A percentile compares a stretch with the other conserved stretches of the same genome.
These are phyloP conservation scores for Leccinum rimulosum DNA, from an alignment of 768 basidiomycete species.

Conservation along the genomic window DNA sequence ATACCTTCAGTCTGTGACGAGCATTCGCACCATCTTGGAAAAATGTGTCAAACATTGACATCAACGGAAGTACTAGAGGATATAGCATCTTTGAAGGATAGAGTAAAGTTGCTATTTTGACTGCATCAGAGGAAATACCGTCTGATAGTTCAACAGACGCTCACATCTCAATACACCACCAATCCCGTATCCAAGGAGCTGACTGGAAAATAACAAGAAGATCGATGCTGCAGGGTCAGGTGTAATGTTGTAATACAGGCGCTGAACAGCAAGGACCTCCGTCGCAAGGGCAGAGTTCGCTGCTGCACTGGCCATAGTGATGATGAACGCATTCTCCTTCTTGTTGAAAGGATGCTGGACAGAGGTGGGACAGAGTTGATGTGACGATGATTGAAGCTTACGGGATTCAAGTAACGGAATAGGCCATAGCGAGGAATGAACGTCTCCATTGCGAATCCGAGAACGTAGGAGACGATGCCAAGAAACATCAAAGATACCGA, in stretches of 20 bases:
- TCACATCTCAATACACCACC: slow-evolving; percentile 50
- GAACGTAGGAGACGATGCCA: slow-evolving; percentile 47
- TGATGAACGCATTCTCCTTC: slow-evolving; percentile 57
- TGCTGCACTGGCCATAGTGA: slow-evolving; percentile 56
- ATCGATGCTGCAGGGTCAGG: slow-evolving; percentile 46
- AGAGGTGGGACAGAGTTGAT: background rate
- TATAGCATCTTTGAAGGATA: slow-evolving; percentile 48
- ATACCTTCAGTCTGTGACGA: slow-evolving; percentile 39
- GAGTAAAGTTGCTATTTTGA: slow-evolving; percentile 28
- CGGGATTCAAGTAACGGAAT: slow-evolving; percentile 52
- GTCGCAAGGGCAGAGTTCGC: slow-evolving; percentile 53
- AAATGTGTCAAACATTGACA: slow-evolving; percentile 33
- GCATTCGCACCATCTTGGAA: slow-evolving; percentile 41
- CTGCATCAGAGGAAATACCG: slow-evolving; percentile 1
- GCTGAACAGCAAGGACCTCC: slow-evolving; percentile 53
- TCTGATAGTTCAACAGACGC: slow-evolving; percentile 1
- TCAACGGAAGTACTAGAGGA: slow-evolving; percentile 29
- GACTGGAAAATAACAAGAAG: slow-evolving; percentile 38
- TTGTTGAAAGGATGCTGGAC: slow-evolving; percentile 57
- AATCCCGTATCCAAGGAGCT: slow-evolving; percentile 49
- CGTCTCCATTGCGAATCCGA: slow-evolving; percentile 46
- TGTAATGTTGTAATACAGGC: slow-evolving; percentile 50
- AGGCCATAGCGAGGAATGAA: slow-evolving; percentile 44
- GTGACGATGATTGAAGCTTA: background rate
- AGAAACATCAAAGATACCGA: slow-evolving; percentile 53